Conservation (phyloP, 495 filamentous ascomycete species). For the Podospora conica region DNA sequence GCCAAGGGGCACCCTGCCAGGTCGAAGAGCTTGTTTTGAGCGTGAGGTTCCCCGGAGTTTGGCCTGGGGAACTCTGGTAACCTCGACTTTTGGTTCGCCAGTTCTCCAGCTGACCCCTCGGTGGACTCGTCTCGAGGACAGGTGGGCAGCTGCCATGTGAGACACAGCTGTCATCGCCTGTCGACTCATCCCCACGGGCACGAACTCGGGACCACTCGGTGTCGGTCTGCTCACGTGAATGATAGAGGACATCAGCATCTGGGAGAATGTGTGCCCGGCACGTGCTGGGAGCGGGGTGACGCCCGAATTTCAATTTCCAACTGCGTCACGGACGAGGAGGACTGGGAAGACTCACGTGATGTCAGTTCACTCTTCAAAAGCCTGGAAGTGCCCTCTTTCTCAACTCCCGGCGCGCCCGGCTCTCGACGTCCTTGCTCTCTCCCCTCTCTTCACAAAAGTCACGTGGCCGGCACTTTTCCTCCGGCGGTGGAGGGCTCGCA, state of each 20-base stretch:
- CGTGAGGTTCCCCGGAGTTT: slow-evolving; percentile 10
- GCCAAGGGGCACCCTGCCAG: slow-evolving; percentile 3
- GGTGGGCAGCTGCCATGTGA: slow-evolving; percentile 4
- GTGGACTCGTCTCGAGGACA: neutral
- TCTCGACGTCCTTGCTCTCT: neutral
- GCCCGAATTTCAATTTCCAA: no score
- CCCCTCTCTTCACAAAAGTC: neutral
- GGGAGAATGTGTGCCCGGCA: no score
- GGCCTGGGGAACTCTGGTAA: slow-evolving; percentile 11
- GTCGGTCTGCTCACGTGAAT: neutral
- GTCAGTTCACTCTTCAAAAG: neutral
- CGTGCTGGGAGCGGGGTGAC: no score
- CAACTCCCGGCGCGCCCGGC: no score
- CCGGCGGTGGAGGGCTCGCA: neutral
- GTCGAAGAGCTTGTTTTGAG: slow-evolving; percentile 7
- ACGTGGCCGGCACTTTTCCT: neutral
- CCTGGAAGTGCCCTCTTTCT: neutral
- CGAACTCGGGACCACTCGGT: neutral
- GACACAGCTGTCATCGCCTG: neutral
- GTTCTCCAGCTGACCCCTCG: neutral
- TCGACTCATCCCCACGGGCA: neutral
- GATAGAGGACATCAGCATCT: no score
- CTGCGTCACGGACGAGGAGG: no score
- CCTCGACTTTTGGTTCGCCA: slow-evolving; percentile 3
- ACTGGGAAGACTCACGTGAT: no score